Percentiles rank a stretch among this genome's conserved stretches.
These are phyloP conservation scores for Tricholoma flavovirens DNA, from an alignment of 768 basidiomycete species.

Conservation along the genomic window DNA sequence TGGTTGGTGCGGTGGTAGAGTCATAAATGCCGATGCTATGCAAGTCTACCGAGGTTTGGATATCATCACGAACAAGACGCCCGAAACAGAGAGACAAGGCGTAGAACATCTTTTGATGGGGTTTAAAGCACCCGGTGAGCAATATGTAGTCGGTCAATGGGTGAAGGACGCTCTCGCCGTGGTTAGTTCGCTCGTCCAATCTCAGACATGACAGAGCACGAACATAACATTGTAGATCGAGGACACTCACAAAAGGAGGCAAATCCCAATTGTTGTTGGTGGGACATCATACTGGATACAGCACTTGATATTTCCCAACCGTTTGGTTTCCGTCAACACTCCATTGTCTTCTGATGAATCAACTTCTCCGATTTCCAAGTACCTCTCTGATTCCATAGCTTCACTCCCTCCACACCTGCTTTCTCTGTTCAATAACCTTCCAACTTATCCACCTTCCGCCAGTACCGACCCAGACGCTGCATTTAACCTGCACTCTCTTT, in stretches of 20 bases:
- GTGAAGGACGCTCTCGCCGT: conserved; percentile 70
- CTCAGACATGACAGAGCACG: conserved; percentile 1
- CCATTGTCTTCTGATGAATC: background rate
- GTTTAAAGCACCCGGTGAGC: conserved; percentile 81
- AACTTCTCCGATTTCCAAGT: conserved; percentile 21
- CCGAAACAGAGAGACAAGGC: conserved; percentile 66
- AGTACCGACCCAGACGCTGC: conserved; percentile 48
- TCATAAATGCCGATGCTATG: conserved; percentile 98
- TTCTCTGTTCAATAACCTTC: conserved; percentile 50
- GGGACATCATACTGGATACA: conserved; percentile 98
- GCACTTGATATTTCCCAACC: conserved; percentile 85
- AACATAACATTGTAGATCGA: conserved; percentile 49
- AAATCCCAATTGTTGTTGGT: conserved; percentile 87
- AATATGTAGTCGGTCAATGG: conserved; percentile 86
- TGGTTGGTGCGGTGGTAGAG: conserved; percentile 57
- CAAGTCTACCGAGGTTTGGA: conserved; percentile 92
- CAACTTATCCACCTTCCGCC: conserved; percentile 54
- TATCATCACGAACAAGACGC: conserved; percentile 91
- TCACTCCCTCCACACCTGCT: conserved; percentile 43
- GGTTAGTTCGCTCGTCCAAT: conserved; percentile 41
- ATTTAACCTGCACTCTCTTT: conserved; percentile 58
- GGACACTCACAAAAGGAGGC: conserved; percentile 53
- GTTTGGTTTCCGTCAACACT: conserved; percentile 37
- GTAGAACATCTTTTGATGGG: conserved; percentile 88
- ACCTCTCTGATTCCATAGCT: conserved; percentile 36